Evolutionary conservation across 441 rosid species (phyloP).

Genomic region (Syzygium malaccense): DNA sequence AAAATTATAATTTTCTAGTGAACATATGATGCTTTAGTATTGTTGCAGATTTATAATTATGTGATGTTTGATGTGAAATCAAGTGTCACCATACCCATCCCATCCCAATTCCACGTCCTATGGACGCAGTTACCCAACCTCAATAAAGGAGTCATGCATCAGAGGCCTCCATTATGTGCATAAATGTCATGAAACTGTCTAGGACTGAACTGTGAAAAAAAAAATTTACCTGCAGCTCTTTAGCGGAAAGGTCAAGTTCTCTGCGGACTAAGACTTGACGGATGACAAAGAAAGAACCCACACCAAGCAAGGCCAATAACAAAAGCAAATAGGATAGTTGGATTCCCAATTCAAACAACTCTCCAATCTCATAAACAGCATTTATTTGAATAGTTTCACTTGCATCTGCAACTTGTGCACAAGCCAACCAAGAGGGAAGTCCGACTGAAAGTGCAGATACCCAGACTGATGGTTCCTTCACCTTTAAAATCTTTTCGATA

Average conservation of each 20-base stretch:
- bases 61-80: not conserved
- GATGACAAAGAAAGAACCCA: slow-evolving; percentile 81
- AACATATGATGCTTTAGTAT: not conserved
- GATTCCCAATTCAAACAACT: slow-evolving; percentile 81
- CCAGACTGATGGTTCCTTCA: slow-evolving; percentile 33
- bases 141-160: not conserved
- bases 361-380: slow-evolving; percentile 65
- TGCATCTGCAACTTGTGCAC: slow-evolving; percentile 61
- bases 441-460: slow-evolving; percentile 40
- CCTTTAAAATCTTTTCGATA: slow-evolving; percentile 18
- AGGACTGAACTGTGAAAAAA: not conserved
- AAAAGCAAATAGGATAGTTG: slow-evolving; percentile 84
- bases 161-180: not conserved
- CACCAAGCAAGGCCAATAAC: slow-evolving; percentile 79
- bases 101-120: not conserved
- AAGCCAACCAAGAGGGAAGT: slow-evolving; percentile 38
- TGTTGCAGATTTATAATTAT: not conserved
- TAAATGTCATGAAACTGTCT: not conserved
- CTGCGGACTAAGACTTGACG: slow-evolving; percentile 95
- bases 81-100: not conserved
- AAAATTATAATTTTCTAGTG: not conserved
- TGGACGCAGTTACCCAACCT: not conserved
- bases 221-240: slow-evolving; percentile 72
- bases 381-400: slow-evolving; percentile 29
- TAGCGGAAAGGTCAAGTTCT: slow-evolving; percentile 98